A percentile compares a stretch with the other conserved stretches of the same genome.
Conservation (phyloP, 768 basidiomycete genomes). For the Cantharellus anzutake region DNA sequence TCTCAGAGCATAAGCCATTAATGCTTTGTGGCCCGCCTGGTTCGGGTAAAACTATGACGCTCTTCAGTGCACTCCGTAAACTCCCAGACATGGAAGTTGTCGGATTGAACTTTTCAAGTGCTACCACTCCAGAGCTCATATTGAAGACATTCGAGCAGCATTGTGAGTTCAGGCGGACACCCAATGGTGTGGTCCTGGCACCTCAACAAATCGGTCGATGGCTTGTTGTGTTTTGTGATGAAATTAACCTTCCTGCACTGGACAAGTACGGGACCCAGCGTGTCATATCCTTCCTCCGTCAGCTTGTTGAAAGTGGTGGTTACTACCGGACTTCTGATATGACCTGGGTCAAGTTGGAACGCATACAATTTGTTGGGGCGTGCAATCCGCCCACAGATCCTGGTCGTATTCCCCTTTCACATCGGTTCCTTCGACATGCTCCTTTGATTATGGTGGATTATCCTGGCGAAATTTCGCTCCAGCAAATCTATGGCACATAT, state of each 20-base stretch:
- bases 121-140: conserved; percentile 93
- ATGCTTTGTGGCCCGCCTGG: conserved; percentile 99
- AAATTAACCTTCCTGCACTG: conserved; percentile 91
- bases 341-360: conserved; percentile 92
- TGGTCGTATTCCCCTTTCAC: conserved; percentile 93
- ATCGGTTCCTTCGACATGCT: conserved; percentile 93
- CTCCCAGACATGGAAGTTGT: conserved; percentile 98
- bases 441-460: conserved; percentile 99
- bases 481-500: conserved; percentile 98
- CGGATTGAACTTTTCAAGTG: conserved; percentile 97
- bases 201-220: conserved; percentile 91
- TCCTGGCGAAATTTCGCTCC: conserved; percentile 88
- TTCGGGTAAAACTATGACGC: conserved; percentile 98
- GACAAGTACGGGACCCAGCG: conserved; percentile 98
- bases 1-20: conserved; percentile 94
- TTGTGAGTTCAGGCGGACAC: conserved; percentile 96
- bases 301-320: conserved; percentile 85
- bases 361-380: conserved; percentile 99
- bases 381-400: conserved; percentile 99
- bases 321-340: conserved; percentile 91
- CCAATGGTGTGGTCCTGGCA: conserved; percentile 90
- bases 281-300: conserved; percentile 95
- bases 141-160: conserved; percentile 99
- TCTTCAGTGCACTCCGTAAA: conserved; percentile 94
- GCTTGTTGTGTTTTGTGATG: conserved; percentile 99